Conservation (phyloP, 257 asterid genomes). For the Echites panduratus region DNA sequence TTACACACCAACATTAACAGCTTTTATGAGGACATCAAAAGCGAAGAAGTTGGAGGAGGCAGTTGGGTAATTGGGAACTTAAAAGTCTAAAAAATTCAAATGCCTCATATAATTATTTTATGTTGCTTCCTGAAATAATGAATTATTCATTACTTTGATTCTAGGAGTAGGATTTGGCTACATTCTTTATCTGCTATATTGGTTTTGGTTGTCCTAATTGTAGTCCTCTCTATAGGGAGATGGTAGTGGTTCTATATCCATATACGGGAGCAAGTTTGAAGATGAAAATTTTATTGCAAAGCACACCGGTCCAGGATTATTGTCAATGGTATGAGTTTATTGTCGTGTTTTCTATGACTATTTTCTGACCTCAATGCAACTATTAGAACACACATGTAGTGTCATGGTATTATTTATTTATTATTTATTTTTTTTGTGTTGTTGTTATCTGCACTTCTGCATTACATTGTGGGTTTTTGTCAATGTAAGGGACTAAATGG, state of each 20-base stretch:
- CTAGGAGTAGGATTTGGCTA: background rate
- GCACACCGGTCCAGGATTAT: conserved; percentile 96
- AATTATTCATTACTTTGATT: background rate
- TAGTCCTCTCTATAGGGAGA: conserved; percentile 66
- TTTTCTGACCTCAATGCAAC: background rate
- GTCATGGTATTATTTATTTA: background rate
- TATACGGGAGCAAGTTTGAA: conserved; percentile 89
- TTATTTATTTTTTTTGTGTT: too few species aligned
- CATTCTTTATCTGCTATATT: background rate
- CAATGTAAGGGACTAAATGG: background rate
- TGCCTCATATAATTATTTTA: background rate
- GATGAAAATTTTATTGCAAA: conserved; percentile 92
- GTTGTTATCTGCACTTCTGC: background rate
- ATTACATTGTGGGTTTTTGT: background rate
- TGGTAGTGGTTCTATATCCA: conserved; percentile 90
- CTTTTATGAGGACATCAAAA: background rate
- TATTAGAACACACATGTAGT: background rate
- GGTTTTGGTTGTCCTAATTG: conserved; percentile 10
- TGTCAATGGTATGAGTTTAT: conserved; percentile 65
- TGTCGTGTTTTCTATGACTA: background rate
- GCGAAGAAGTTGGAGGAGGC: background rate
- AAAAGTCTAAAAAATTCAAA: background rate
- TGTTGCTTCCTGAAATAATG: background rate
- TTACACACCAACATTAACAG: background rate
- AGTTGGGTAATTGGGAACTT: background rate